Conservation (phyloP, 495 filamentous ascomycete genomes). For the Hypoxylon intermedium region DNA sequence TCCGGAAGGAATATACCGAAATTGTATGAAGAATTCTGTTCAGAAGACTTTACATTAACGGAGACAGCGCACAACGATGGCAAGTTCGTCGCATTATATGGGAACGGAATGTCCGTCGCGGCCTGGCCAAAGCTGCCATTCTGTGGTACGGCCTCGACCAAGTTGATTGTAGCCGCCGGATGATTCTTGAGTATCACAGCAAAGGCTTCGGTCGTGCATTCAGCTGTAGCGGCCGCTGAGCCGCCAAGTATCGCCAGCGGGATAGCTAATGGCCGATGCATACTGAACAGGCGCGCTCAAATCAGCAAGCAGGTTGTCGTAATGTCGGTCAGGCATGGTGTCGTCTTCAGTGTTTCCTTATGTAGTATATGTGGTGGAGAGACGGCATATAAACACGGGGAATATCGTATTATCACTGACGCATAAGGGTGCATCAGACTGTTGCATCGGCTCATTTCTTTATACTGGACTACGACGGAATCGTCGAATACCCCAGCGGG, state of each 20-base stretch:
- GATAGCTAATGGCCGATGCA: slow-evolving; percentile 9
- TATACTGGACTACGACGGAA: not conserved
- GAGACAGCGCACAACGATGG: slow-evolving; percentile 56
- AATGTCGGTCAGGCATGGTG: not conserved
- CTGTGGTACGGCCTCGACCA: slow-evolving; percentile 34
- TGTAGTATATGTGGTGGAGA: not conserved
- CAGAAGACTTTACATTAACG: slow-evolving; percentile 54
- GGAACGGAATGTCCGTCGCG: slow-evolving; percentile 45
- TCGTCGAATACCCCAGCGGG: not conserved
- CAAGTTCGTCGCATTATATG: slow-evolving; percentile 49
- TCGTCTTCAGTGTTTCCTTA: not conserved
- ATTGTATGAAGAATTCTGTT: slow-evolving; percentile 53
- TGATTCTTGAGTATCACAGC: slow-evolving; percentile 22
- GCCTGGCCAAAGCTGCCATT: slow-evolving; percentile 47
- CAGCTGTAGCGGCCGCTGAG: slow-evolving; percentile 8
- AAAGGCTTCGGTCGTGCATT: slow-evolving; percentile 36
- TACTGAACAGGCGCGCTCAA: slow-evolving; percentile 1
- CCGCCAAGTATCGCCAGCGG: slow-evolving; percentile 19
- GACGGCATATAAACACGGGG: not conserved
- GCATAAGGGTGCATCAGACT: not conserved
- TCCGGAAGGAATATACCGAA: slow-evolving; percentile 60
- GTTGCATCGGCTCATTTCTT: slow-evolving; percentile 21
- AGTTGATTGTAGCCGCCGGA: slow-evolving; percentile 35
- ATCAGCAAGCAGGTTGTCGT: not conserved
- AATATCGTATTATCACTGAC: not conserved